These are phyloP conservation scores for Brassica nigra DNA, from an alignment of 345 rosid species.

Conservation along the genomic window DNA sequence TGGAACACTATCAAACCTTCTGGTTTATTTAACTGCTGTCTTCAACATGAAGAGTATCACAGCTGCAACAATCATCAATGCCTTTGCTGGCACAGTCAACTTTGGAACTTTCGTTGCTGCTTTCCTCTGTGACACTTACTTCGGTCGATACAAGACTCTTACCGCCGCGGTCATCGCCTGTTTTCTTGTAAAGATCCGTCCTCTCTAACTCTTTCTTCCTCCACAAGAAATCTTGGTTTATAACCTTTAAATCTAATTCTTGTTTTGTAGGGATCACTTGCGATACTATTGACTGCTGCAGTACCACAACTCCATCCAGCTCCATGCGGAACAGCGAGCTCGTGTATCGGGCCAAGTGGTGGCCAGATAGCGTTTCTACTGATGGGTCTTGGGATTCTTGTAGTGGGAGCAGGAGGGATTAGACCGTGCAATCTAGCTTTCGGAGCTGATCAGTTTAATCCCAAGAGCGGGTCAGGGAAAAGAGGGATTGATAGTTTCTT, in stretches of 20 bases:
- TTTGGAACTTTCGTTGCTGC: slow-evolving; percentile 75
- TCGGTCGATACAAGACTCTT: slow-evolving; percentile 75
- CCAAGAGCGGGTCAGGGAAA: slow-evolving; percentile 65
- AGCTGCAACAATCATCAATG: slow-evolving; percentile 71
- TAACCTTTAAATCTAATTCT: background rate
- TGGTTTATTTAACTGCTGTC: slow-evolving; percentile 72
- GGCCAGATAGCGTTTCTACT: slow-evolving; percentile 67
- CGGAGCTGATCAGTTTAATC: slow-evolving; percentile 80
- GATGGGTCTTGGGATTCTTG: slow-evolving; percentile 55
- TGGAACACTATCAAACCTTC: slow-evolving; percentile 71
- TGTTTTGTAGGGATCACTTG: slow-evolving; percentile 55
- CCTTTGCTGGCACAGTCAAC: slow-evolving; percentile 72
- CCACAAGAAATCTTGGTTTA: background rate
- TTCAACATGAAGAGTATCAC: slow-evolving; percentile 72
- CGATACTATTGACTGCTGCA: slow-evolving; percentile 66
- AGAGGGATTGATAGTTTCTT: slow-evolving; percentile 77
- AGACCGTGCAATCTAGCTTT: slow-evolving; percentile 81
- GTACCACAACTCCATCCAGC: slow-evolving; percentile 57
- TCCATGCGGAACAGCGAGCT: slow-evolving; percentile 37
- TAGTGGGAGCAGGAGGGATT: slow-evolving; percentile 74
- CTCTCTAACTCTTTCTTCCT: background rate
- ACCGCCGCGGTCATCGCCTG: slow-evolving; percentile 67
- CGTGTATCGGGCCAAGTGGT: slow-evolving; percentile 54
- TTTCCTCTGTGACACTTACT: slow-evolving; percentile 71
- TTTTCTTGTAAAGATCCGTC: slow-evolving; percentile 54